Conservation (phyloP, 2,329 filamentous ascomycete species). For the Trichoderma sp. region DNA sequence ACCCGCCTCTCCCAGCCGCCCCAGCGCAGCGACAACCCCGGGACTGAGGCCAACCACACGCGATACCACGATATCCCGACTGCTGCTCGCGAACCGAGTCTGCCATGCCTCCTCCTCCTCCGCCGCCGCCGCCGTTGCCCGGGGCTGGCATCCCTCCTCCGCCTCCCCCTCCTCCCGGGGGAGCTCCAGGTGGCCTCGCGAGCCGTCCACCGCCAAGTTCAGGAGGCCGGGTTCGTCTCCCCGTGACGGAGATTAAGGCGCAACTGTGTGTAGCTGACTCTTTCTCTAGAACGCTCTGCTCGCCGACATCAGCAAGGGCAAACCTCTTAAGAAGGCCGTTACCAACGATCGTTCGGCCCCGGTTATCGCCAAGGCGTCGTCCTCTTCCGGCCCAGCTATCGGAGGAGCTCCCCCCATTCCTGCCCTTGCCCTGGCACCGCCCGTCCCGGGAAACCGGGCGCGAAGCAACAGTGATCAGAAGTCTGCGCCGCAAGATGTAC, state of each 20-base stretch:
- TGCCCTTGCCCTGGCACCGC: constrained; percentile 61
- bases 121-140: constrained; percentile 70
- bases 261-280: constrained; percentile 25
- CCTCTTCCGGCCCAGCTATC: constrained; percentile 59
- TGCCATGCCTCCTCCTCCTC: constrained; percentile 62
- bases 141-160: constrained; percentile 64
- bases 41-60: not conserved
- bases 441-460: constrained; percentile 66
- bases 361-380: constrained; percentile 48
- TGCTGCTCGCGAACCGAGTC: not conserved
- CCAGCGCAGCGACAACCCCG: constrained; percentile 10
- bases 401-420: constrained; percentile 79
- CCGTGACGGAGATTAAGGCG: not conserved
- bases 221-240: constrained; percentile 63
- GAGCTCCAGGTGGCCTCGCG: constrained; percentile 54
- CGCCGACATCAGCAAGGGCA: constrained; percentile 83
- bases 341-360: constrained; percentile 94
- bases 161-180: constrained; percentile 52
- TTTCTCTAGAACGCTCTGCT: constrained; percentile 76
- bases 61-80: not conserved
- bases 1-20: not conserved
- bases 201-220: constrained; percentile 58
- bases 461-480: constrained; percentile 83
- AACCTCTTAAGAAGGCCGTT: constrained; percentile 77
- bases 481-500: constrained; percentile 47